Base-by-base conservation (phyloP, 2,329 filamentous ascomycete species). In the Ceratocystis ficicola region DNA sequence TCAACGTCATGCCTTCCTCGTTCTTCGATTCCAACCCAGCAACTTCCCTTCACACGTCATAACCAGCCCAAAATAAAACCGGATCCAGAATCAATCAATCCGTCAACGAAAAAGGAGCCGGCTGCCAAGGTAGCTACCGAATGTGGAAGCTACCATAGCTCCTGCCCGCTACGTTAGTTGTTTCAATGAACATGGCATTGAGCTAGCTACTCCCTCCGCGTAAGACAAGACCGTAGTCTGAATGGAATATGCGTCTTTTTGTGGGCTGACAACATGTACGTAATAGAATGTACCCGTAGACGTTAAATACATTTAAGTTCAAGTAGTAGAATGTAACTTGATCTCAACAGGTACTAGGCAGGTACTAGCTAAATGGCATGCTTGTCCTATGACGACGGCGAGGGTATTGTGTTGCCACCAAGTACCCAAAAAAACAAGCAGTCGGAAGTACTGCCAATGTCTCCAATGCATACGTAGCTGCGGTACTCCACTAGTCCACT, bases 101-200 rank as follows among this genome's bases (percentile, higher is more conserved):
- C n/a, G 17, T 44, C 7, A 28, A 30, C 44, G 36, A n/a, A 46
- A 8, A 46, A 62, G 50, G 20, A 55, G 10, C 22, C 50, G 20
- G 20, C 25, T 17, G 20, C 12, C 41, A 25, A 50, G 17, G 30
- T n/a, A 62, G 60, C 25, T 63, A 22, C 61, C 61, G 44, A 63
- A 63, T 63, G 28, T n/a, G 61, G 61, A 48, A 50, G 25, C 41
- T n/a, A 50, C 15, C 44, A 28, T 46, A 30, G 61, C 25, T 63
- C 61, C 46, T 41, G 36, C 36, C 36, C 36, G 36, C 36, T 41
- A 41, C 36, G 10, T 41, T 41, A 12, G 44, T 17, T 50, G 30
- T n/a, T 12, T 46, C 44, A 15, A 50, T 62, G 44, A 22, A 62
- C 15, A n/a, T 44, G 7, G 20, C 30, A 41, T 41, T 62, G 36